Base-by-base conservation (phyloP, 139 green algal species). In the Chlorella sp. region DNA sequence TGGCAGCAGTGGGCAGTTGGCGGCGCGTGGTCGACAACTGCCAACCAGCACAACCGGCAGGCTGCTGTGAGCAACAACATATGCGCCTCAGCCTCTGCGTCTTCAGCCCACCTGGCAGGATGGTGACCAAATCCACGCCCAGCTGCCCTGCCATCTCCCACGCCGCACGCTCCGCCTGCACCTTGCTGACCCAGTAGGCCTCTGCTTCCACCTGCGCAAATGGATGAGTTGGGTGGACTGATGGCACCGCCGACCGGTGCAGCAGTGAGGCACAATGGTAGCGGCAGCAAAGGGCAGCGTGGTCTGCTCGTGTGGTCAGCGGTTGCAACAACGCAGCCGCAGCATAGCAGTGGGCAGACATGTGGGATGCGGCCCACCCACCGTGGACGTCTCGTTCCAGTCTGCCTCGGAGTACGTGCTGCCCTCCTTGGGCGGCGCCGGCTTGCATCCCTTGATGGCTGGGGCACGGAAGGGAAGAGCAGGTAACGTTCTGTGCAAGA, bases 111-210 rank as follows among this genome's bases (percentile, higher is more conserved):
- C 76, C 41, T 67, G 94, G 91, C 85, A 96, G 92, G 30, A 97
- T 95, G 44, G 87, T 93, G 5, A 92, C 88, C 60, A 97, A 81
- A 63, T 93, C 86, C 41, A 97, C 70, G 5, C 88, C 90, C 11
- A 92, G 34, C 75, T 92, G 23, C 41, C 87, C 85, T 0, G 86
- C 84, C 60, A 93, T 36, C 36, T 93, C 81, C 93, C 92, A 97
- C 0, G 93, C 94, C 18, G 81, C 84, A 25, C 82, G 79, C 89
- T 97, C 94, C 17, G 93, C 94, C 60, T 90, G 67, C 55, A 93
- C 93, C 92, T 97, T 97, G 83, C 88, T 92, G 51, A 95, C 84
- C 85, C 90, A 94, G 89, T 98, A 98, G 2, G 90, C 84, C 84
- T 96, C 55, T 0, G 25, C 89, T 4, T 86, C 84, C 39, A 92